Conservation (phyloP, 768 basidiomycete species). For the Tubosaeta sp. region DNA sequence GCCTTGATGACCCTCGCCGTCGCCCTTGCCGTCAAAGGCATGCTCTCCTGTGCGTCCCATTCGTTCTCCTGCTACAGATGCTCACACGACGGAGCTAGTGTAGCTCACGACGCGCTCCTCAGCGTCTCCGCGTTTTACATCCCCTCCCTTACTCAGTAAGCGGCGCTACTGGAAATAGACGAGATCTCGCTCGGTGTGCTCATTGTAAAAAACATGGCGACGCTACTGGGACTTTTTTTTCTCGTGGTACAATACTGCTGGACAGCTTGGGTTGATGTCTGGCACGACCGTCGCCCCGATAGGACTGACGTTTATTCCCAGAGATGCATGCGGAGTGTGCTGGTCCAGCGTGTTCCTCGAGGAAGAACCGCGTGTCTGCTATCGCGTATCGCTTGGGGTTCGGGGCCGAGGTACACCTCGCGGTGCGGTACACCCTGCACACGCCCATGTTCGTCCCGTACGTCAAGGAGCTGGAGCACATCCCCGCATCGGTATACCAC, state of each 20-base stretch:
- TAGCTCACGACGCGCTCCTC: conserved; percentile 75
- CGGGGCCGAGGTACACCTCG: no score
- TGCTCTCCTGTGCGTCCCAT: conserved; percentile 68
- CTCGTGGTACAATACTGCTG: conserved; percentile 84
- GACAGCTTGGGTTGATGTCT: conserved; percentile 91
- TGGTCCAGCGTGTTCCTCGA: no score
- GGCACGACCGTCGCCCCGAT: conserved; percentile 81
- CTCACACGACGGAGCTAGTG: conserved; percentile 43
- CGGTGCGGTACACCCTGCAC: no score
- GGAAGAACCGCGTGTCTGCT: no score
- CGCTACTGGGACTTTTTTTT: conserved; percentile 98
- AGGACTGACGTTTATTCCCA: conserved; percentile 53
- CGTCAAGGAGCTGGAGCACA: no score
- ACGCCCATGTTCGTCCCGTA: no score
- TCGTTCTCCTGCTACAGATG: neutral
- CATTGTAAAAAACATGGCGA: conserved; percentile 73
- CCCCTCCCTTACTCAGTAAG: conserved; percentile 79
- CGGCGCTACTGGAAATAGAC: neutral
- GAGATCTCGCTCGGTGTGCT: neutral
- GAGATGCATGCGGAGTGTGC: no score
- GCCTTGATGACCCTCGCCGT: conserved; percentile 87
- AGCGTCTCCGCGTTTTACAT: conserved; percentile 90
- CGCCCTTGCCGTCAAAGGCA: conserved; percentile 75
- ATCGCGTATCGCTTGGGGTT: no score
- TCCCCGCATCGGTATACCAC: no score